Conservation (phyloP, 2,329 filamentous ascomycete species). For the Pyrenophora graminea region DNA sequence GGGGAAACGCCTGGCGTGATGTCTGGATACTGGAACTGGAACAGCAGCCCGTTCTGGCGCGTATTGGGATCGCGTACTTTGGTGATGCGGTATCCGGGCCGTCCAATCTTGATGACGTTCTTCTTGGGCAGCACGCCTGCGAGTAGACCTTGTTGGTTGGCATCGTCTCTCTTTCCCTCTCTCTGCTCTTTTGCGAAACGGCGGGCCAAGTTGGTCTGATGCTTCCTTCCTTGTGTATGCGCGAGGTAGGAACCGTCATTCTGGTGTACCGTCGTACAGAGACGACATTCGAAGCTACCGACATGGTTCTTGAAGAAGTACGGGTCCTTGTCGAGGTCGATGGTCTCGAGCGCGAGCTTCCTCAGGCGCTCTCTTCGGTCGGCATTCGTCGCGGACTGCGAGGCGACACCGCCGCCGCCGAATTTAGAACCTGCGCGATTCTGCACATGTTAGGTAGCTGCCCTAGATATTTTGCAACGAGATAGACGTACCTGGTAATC, state of each 20-base stretch:
- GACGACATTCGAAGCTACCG: conserved; percentile 94
- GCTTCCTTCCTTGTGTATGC: conserved; percentile 97
- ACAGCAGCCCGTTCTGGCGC: conserved; percentile 86
- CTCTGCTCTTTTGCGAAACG: conserved; percentile 95
- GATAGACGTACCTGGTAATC: conserved; percentile 54
- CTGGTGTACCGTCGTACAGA: conserved; percentile 96
- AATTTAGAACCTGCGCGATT: conserved; percentile 98
- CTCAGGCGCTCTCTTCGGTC: conserved; percentile 96
- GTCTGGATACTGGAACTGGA: conserved; percentile 95
- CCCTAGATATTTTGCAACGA: conserved; percentile 4
- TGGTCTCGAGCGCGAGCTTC: conserved; percentile 97
- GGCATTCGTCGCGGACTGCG: conserved; percentile 88
- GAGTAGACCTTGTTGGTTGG: conserved; percentile 75
- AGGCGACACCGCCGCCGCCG: conserved; percentile 94
- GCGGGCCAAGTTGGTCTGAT: conserved; percentile 96
- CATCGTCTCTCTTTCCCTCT: conserved; percentile 74
- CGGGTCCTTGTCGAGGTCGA: conserved; percentile 98
- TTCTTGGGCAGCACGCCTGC: conserved; percentile 68
- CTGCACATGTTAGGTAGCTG: conserved; percentile 49
- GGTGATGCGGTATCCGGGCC: conserved; percentile 96
- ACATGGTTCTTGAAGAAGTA: conserved; percentile 99
- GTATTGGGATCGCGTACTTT: conserved; percentile 91
- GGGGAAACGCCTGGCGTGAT: conserved; percentile 76
- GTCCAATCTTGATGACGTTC: conserved; percentile 91
- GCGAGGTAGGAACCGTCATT: conserved; percentile 99